phyloP scores from a whole-genome alignment of 495 filamentous ascomycete species.

The Choiromyces venosus region DNA sequence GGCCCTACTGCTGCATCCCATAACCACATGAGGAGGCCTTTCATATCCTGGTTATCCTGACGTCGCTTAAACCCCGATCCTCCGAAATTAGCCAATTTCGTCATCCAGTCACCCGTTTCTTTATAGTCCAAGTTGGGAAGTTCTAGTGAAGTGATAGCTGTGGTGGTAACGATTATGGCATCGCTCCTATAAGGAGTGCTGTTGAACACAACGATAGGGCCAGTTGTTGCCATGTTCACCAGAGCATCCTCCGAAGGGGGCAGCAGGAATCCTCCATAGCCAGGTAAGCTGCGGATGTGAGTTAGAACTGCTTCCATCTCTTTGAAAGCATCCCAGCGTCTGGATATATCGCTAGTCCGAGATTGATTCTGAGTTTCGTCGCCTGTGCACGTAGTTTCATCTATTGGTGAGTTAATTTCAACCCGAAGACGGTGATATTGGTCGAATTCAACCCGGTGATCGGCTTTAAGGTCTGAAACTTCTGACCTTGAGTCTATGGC shows the following conservation, averaged over 20 bases:
- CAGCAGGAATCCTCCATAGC: conserved; percentile 6
- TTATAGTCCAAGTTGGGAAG: neutral
- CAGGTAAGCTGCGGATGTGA: conserved; percentile 8
- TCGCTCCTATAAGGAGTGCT: conserved; percentile 10
- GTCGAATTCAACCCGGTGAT: neutral
- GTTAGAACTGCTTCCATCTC: neutral
- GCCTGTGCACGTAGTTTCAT: neutral
- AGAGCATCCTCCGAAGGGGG: conserved; percentile 6
- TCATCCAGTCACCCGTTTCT: conserved; percentile 10
- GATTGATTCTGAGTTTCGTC: too few species aligned
- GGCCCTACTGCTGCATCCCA: conserved; percentile 19
- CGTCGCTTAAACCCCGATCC: neutral
- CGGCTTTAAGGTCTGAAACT: conserved; percentile 13
- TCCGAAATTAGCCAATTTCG: neutral
- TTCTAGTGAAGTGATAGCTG: too few species aligned
- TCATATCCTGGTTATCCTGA: conserved; percentile 13
- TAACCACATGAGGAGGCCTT: conserved; percentile 15
- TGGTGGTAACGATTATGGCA: conserved; percentile 22
- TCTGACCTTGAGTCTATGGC: conserved; percentile 16
- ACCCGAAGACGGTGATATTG: neutral
- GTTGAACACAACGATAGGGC: conserved; percentile 19
- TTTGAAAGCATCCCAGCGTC: neutral
- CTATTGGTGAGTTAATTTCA: conserved; percentile 1
- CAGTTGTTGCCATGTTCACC: conserved; percentile 14
- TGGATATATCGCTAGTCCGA: too few species aligned